A percentile compares a stretch with the other conserved stretches of the same genome.
Evolutionary conservation across 2,329 filamentous ascomycete genomes (phyloP).

Genomic region (Nakataea oryzae): DNA sequence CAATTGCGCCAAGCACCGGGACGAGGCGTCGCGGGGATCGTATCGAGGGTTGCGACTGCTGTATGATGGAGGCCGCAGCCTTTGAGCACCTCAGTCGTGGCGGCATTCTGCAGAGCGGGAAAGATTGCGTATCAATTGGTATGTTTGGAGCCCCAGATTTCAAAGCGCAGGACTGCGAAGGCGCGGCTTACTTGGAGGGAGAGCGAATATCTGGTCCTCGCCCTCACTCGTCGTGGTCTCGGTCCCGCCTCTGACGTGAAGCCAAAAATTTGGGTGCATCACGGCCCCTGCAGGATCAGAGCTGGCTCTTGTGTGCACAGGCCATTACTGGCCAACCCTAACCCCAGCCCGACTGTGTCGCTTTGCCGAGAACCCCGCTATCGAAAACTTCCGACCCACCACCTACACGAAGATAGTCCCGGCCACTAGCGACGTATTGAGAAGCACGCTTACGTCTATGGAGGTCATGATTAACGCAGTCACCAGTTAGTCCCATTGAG

Average conservation of each 20-base stretch:
- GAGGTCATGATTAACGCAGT: too few species aligned
- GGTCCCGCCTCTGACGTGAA: neutral
- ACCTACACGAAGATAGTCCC: too few species aligned
- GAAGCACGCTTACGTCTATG: too few species aligned
- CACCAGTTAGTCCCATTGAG: too few species aligned
- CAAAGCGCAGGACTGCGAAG: neutral
- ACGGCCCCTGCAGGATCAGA: neutral
- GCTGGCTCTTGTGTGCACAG: too few species aligned
- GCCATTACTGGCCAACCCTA: neutral
- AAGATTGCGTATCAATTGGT: neutral
- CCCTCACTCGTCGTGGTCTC: neutral
- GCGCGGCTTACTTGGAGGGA: neutral
- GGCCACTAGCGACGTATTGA: too few species aligned
- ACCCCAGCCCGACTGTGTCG: too few species aligned
- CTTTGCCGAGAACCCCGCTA: too few species aligned
- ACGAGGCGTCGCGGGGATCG: neutral
- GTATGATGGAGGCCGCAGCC: neutral
- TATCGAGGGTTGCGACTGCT: constrained; percentile 1
- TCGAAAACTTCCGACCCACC: too few species aligned
- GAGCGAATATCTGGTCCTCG: neutral
- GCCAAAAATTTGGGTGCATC: neutral
- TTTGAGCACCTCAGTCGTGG: constrained; percentile 14
- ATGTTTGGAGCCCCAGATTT: neutral
- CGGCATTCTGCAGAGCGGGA: constrained; percentile 10
- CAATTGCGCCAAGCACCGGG: neutral